These are phyloP conservation scores for Leccinum barrowsii DNA, from an alignment of 768 basidiomycete genomes.

Conservation along the genomic window DNA sequence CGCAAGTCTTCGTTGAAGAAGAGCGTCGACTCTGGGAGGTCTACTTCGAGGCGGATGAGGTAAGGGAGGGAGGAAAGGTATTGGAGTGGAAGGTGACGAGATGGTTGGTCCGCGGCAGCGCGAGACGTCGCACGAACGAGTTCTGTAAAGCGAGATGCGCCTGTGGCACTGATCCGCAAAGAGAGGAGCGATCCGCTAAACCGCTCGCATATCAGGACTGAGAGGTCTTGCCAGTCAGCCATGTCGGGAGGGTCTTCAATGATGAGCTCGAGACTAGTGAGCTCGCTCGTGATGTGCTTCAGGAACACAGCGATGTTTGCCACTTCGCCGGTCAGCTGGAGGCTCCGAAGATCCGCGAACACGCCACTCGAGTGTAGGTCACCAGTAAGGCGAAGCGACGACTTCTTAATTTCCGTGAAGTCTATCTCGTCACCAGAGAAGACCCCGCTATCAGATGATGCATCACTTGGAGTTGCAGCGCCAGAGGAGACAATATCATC, in stretches of 20 bases:
- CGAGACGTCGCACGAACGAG: slow-evolving; percentile 73
- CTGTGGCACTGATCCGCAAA: slow-evolving; percentile 60
- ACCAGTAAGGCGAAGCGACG: slow-evolving; percentile 59
- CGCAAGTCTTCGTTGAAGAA: slow-evolving; percentile 60
- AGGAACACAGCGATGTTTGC: slow-evolving; percentile 70
- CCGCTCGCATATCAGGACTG: slow-evolving; percentile 55
- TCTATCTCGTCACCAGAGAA: slow-evolving; percentile 77
- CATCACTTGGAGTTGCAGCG: slow-evolving; percentile 65
- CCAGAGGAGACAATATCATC: slow-evolving; percentile 67
- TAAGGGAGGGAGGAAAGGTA: slow-evolving; percentile 50
- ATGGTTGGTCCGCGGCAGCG: slow-evolving; percentile 51
- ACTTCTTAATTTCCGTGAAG: slow-evolving; percentile 72
- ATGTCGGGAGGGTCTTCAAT: slow-evolving; percentile 78
- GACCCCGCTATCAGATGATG: slow-evolving; percentile 72
- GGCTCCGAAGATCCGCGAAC: slow-evolving; percentile 54
- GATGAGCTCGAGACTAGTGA: slow-evolving; percentile 67
- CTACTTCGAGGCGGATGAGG: slow-evolving; percentile 65
- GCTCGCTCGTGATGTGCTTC: slow-evolving; percentile 60
- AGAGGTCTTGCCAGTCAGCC: slow-evolving; percentile 74
- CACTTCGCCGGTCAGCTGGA: slow-evolving; percentile 69
- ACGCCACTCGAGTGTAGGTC: slow-evolving; percentile 54
- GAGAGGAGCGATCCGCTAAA: slow-evolving; percentile 59
- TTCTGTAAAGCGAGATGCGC: slow-evolving; percentile 76
- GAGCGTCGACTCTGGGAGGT: slow-evolving; percentile 72
- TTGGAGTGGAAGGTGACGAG: slow-evolving; percentile 59